Percentiles rank a stretch among this genome's conserved stretches.
Evolutionary conservation across 1,284 basidiomycete genomes (phyloP).

Genomic region (Irpex sp.): DNA sequence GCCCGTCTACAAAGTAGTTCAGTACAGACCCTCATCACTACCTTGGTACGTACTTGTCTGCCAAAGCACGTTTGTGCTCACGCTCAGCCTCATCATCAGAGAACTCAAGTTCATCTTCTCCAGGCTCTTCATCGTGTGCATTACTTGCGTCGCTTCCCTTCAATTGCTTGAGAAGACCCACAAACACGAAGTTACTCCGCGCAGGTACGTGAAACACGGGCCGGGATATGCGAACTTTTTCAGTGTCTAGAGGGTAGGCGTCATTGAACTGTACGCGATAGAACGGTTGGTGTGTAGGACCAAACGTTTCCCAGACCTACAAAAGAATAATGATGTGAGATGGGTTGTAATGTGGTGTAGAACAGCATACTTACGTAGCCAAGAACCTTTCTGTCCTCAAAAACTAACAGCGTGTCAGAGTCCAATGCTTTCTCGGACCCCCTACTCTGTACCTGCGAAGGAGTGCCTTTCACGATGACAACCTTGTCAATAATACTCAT

Average conservation of each 20-base stretch:
- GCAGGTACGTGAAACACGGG: constrained; percentile 77
- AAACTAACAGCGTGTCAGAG: constrained; percentile 82
- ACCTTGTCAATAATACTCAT: constrained; percentile 67
- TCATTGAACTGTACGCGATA: constrained; percentile 77
- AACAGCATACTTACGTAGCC: constrained; percentile 62
- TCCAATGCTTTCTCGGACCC: constrained; percentile 66
- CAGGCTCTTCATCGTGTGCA: constrained; percentile 85
- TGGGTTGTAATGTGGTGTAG: neutral
- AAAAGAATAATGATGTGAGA: constrained; percentile 10
- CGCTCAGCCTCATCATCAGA: constrained; percentile 88
- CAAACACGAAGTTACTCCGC: constrained; percentile 76
- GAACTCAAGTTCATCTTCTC: constrained; percentile 83
- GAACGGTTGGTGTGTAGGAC: constrained; percentile 79
- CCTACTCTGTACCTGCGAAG: constrained; percentile 37
- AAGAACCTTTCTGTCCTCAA: constrained; percentile 78
- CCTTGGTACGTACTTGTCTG: constrained; percentile 43
- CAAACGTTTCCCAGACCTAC: constrained; percentile 88
- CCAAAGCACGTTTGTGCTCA: constrained; percentile 54
- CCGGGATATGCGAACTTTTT: constrained; percentile 49
- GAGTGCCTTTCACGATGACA: constrained; percentile 65
- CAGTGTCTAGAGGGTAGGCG: constrained; percentile 50
- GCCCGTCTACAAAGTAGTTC: constrained; percentile 31
- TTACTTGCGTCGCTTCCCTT: constrained; percentile 94
- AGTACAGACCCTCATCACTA: neutral
- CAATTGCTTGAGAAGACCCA: constrained; percentile 56